Base-by-base conservation (phyloP, 2,329 filamentous ascomycete genomes). In the Botrytis sinoallii region DNA sequence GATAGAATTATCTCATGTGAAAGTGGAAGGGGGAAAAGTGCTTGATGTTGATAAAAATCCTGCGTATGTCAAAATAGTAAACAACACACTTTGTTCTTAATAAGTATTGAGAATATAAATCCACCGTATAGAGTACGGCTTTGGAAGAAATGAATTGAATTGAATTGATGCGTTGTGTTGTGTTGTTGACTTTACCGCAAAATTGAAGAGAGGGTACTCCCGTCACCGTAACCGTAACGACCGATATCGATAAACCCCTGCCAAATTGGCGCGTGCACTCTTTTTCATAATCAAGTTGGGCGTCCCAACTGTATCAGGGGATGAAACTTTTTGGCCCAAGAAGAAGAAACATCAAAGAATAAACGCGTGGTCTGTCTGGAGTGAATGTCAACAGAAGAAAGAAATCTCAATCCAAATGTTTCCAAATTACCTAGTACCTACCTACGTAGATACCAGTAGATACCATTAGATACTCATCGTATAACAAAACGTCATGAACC, bases 221-320 rank as follows among this genome's bases (percentile, higher is more conserved):
- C n/a, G 42, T 61, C 55, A 32, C 29, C 52, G 65, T 73, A 61
- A 59, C 61, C 71, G 52, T 61, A 68, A 72, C 32, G 64, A 72
- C 71, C 25, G 66, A 69, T 52, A 68, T 60, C 9, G 32, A 60
- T n/a, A 25, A 38, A 72, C 14, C 71, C 52, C 52, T 61, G 63
- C 25, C 16, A 8, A 32, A 44, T 29, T 60, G 63, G 61, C 25
- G 48, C 52, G 70, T 68, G 70, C 70, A 72, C 29, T n/a, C 48
- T 16, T 42, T 61, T 61, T 40, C 59, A 61, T 40, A 40, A 63
- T 63, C 16, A 6, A n/a, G 48, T 55, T 55, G 48, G 48, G 48
- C 12, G 25, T 48, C 25, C 48, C 14, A n/a, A 55, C n/a, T 52
- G 48, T n/a, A 52, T 52, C 48, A 52, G 48, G 48, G 48, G 48